Percentiles rank a stretch among this genome's conserved stretches.
These are phyloP conservation scores for Odonthalia washingtoniensis DNA, from an alignment of 31 red algal genomes.

Conservation along the genomic window DNA sequence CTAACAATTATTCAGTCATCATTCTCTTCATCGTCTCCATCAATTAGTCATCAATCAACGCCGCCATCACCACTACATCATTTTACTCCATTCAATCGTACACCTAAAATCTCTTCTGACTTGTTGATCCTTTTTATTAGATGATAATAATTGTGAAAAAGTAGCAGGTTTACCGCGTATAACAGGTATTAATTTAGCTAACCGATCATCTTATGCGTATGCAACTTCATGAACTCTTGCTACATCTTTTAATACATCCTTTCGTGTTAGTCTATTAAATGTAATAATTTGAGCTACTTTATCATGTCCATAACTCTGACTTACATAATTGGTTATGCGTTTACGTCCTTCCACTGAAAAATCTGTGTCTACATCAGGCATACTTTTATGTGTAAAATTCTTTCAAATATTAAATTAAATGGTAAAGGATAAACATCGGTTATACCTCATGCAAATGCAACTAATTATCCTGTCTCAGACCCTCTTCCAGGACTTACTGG, in stretches of 20 bases:
- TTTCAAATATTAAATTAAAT: conserved; percentile 74
- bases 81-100: conserved; percentile 60
- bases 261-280: conserved; percentile 80
- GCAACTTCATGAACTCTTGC: conserved; percentile 85
- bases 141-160: conserved; percentile 65
- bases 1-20: conserved; percentile 72
- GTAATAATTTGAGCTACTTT: too few relatives aligned
- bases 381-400: conserved; percentile 71
- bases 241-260: conserved; percentile 91
- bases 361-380: conserved; percentile 95
- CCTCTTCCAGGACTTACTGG: too few relatives aligned
- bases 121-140: conserved; percentile 45
- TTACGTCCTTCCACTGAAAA: conserved; percentile 74
- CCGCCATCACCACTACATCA: conserved; percentile 41
- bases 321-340: conserved; percentile 77
- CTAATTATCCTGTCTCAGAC: conserved; percentile 71
- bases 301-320: conserved; percentile 74
- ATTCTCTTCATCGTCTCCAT: conserved; percentile 81
- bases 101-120: conserved; percentile 85
- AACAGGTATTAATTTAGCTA: conserved; percentile 89
- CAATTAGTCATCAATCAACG: too few relatives aligned
- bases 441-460: conserved; percentile 71
- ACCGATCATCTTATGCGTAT: conserved; percentile 72
- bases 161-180: conserved; percentile 83
- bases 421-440: conserved; percentile 77